These are phyloP conservation scores for Cercospora zeae-maydis DNA, from an alignment of 2,329 filamentous ascomycete genomes.

Conservation along the genomic window DNA sequence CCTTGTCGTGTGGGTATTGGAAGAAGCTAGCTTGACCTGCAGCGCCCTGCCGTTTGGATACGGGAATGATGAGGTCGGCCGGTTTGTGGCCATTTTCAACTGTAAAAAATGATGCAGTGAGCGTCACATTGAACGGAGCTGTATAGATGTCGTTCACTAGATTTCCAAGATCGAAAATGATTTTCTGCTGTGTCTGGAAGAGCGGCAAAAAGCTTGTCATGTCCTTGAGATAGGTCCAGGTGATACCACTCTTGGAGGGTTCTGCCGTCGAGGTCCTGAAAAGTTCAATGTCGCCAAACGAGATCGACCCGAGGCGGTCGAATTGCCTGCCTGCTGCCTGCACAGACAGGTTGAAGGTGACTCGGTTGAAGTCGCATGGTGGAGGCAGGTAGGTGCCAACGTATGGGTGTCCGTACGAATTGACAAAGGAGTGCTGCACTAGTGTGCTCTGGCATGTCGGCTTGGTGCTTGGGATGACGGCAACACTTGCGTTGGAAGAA, in stretches of 20 bases:
- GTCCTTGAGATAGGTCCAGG: constrained; percentile 75
- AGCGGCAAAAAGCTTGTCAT: constrained; percentile 68
- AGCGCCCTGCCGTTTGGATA: constrained; percentile 54
- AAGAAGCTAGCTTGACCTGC: constrained; percentile 62
- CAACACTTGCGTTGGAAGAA: constrained; percentile 29
- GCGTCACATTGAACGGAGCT: constrained; percentile 66
- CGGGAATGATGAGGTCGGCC: constrained; percentile 66
- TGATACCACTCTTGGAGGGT: constrained; percentile 66
- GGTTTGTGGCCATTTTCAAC: constrained; percentile 39
- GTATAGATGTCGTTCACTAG: constrained; percentile 69
- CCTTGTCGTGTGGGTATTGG: constrained; percentile 59
- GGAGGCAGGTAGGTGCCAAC: constrained; percentile 69
- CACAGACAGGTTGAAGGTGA: constrained; percentile 73
- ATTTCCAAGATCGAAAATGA: constrained; percentile 79
- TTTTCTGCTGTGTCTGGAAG: constrained; percentile 65
- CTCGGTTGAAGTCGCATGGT: constrained; percentile 66
- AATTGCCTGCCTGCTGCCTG: constrained; percentile 69
- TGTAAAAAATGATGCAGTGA: constrained; percentile 69
- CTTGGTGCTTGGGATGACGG: constrained; percentile 27
- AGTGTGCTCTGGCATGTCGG: constrained; percentile 54
- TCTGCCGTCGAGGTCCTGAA: constrained; percentile 81
- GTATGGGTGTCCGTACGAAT: constrained; percentile 70
- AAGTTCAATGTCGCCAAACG: constrained; percentile 72
- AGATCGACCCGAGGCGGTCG: constrained; percentile 73
- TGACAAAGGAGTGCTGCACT: constrained; percentile 68